phyloP scores from a whole-genome alignment of 2,329 filamentous ascomycete species.

The Pseudomassariella vexata region DNA sequence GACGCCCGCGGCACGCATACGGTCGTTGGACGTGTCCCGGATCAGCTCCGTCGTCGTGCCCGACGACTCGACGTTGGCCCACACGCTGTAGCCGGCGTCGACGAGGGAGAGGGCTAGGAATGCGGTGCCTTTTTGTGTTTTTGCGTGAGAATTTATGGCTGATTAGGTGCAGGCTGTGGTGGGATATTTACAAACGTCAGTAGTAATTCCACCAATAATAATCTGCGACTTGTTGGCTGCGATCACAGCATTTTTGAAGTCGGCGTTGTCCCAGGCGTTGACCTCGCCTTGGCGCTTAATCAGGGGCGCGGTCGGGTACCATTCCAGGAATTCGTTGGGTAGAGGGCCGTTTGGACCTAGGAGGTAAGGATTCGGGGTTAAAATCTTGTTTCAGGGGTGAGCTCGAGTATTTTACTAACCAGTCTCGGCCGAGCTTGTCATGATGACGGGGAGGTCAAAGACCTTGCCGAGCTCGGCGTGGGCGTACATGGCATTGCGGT shows the following conservation, averaged over 20 bases:
- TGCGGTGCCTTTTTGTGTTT: conserved; percentile 42
- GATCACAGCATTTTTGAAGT: conserved; percentile 60
- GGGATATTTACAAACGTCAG: conserved; percentile 57
- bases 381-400: not conserved
- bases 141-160: not conserved
- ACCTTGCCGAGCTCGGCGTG: conserved; percentile 60
- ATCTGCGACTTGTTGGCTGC: conserved; percentile 63
- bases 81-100: conserved; percentile 67
- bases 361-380: conserved; percentile 1
- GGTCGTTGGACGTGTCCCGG: conserved; percentile 58
- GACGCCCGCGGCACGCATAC: conserved; percentile 63
- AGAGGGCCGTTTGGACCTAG: conserved; percentile 66
- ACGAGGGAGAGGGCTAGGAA: conserved; percentile 69
- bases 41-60: conserved; percentile 59
- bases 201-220: conserved; percentile 67
- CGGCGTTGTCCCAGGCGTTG: conserved; percentile 69
- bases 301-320: conserved; percentile 62
- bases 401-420: conserved; percentile 21
- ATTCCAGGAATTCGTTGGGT: conserved; percentile 61
- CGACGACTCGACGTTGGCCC: conserved; percentile 65
- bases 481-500: conserved; percentile 60
- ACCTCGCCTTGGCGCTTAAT: conserved; percentile 67
- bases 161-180: not conserved
- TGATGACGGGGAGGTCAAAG: conserved; percentile 62
- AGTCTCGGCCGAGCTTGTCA: conserved; percentile 64